Conservation (phyloP, 2,329 filamentous ascomycete species). For the Ambrosiella xylebori region DNA sequence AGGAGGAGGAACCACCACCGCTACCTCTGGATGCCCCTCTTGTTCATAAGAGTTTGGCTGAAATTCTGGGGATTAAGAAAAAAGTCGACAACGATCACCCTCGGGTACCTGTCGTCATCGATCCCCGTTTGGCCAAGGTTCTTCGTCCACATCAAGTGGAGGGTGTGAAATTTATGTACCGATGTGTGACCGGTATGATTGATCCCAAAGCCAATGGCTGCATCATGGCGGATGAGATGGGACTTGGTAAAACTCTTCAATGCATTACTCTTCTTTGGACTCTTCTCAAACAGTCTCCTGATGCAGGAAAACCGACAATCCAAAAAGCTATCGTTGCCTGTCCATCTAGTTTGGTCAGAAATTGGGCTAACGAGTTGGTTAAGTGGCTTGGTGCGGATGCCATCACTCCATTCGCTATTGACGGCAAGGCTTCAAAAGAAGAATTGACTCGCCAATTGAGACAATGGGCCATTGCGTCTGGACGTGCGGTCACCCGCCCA, state of each 20-base stretch:
- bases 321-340: conserved; percentile 96
- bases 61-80: conserved; percentile 90
- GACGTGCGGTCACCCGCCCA: conserved; percentile 75
- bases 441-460: conserved; percentile 78
- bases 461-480: conserved; percentile 85
- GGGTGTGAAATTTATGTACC: conserved; percentile 94
- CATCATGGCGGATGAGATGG: conserved; percentile 99
- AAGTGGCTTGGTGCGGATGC: conserved; percentile 95
- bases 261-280: conserved; percentile 97
- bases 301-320: conserved; percentile 84
- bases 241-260: conserved; percentile 88
- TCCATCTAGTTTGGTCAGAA: conserved; percentile 86
- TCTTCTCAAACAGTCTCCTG: conserved; percentile 81
- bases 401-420: conserved; percentile 83
- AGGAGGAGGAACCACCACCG: conserved; percentile 23
- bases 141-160: conserved; percentile 93
- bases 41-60: conserved; percentile 85
- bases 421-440: conserved; percentile 90
- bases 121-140: conserved; percentile 75
- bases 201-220: conserved; percentile 88
- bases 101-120: conserved; percentile 91
- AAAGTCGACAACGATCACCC: conserved; percentile 64
- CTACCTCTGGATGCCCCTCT: conserved; percentile 50
- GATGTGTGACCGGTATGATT: conserved; percentile 85
- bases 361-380: conserved; percentile 92